These are phyloP conservation scores for Fraxinus quadrangulata DNA, from an alignment of 257 asterid genomes.

Conservation along the genomic window DNA sequence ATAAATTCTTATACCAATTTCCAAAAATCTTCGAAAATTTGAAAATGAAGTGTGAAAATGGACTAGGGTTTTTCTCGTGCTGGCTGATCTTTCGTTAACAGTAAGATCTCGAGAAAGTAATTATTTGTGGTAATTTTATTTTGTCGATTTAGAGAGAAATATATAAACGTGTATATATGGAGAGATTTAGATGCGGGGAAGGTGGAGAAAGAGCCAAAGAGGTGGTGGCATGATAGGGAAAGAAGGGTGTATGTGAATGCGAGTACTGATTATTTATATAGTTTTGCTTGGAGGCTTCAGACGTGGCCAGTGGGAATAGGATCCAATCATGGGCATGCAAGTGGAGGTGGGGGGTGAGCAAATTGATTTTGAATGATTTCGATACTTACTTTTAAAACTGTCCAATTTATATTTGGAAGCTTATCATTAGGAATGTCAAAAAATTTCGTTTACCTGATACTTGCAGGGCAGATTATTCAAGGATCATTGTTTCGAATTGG, in stretches of 20 bases:
- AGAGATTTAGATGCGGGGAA: constrained; percentile 30
- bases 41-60: constrained; percentile 13
- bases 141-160: background rate
- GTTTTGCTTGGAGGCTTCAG: constrained; percentile 28
- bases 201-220: constrained; percentile 37
- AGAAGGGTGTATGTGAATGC: background rate
- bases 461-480: no score
- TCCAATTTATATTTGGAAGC: no score
- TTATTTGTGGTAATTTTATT: constrained; percentile 13
- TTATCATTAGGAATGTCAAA: no score
- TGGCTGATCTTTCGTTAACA: constrained; percentile 8
- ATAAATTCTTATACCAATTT: constrained; percentile 3
- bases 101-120: constrained; percentile 37
- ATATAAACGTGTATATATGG: background rate
- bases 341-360: no score
- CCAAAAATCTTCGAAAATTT: constrained; percentile 13
- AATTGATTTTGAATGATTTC: no score
- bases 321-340: constrained; percentile 3
- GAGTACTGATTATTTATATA: background rate
- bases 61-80: constrained; percentile 39
- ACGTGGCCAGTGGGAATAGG: constrained; percentile 24
- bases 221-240: constrained; percentile 28
- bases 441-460: no score
- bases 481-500: no score
- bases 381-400: no score